Conservation (phyloP, 306 rosid species). For the Quercus aquifolioides region DNA sequence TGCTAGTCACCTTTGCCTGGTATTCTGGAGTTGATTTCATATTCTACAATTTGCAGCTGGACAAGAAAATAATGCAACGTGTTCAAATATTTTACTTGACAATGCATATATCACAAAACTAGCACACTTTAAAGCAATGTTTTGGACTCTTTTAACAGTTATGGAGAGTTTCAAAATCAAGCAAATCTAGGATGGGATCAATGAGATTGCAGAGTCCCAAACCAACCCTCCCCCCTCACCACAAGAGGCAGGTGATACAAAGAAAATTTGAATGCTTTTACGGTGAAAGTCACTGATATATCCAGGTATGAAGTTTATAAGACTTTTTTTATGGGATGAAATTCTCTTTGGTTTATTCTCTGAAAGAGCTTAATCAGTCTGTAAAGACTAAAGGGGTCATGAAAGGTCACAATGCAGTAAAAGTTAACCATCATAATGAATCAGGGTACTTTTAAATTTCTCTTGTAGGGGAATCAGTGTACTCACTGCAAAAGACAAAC, state of each 20-base stretch:
- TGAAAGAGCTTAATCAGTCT: not conserved
- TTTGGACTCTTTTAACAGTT: too few relatives aligned
- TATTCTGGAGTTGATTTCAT: slow-evolving; percentile 31
- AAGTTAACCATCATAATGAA: not conserved
- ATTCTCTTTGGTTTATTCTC: not conserved
- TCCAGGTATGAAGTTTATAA: not conserved
- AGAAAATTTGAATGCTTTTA: not conserved
- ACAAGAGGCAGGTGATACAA: not conserved
- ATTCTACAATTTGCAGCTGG: slow-evolving; percentile 88
- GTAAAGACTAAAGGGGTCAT: not conserved
- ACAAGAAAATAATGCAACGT: slow-evolving; percentile 20
- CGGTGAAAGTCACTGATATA: not conserved
- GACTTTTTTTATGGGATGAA: not conserved
- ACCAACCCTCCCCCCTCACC: not conserved
- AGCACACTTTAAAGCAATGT: too few relatives aligned
- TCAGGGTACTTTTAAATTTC: not conserved
- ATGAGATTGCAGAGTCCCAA: not conserved
- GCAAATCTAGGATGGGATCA: too few relatives aligned
- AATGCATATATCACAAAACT: not conserved
- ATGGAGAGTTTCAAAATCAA: too few relatives aligned
- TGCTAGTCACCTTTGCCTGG: slow-evolving; percentile 14
- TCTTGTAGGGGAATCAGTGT: not conserved
- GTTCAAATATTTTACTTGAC: not conserved
- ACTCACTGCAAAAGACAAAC: slow-evolving; percentile 88
- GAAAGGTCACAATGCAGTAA: not conserved